phyloP scores from a whole-genome alignment of 768 basidiomycete species.

The Paxillus rubicundulus region DNA sequence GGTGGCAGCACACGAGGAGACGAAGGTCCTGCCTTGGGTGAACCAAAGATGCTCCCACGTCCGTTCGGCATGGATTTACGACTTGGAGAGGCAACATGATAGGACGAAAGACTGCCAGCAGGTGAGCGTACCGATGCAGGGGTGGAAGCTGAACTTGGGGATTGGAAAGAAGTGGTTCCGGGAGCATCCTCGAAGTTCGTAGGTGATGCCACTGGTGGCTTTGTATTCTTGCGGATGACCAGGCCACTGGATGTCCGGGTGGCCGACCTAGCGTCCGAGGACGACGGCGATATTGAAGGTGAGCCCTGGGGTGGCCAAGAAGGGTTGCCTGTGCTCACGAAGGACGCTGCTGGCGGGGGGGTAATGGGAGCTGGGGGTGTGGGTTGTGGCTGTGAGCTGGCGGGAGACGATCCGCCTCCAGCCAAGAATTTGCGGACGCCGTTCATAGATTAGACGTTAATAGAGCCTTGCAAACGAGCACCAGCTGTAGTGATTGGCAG shows the following conservation, averaged over 20 bases:
- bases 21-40: constrained; percentile 41
- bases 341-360: constrained; percentile 25
- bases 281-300: constrained; percentile 30
- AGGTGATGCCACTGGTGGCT: constrained; percentile 24
- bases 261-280: constrained; percentile 22
- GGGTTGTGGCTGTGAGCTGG: constrained; percentile 31
- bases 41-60: constrained; percentile 13
- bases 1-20: constrained; percentile 35
- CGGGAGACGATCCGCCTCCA: constrained; percentile 35
- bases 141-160: constrained; percentile 22
- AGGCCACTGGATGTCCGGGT: constrained; percentile 30
- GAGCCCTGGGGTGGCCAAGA: constrained; percentile 47
- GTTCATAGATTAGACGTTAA: constrained; percentile 47
- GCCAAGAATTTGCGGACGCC: constrained; percentile 66
- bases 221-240: constrained; percentile 52
- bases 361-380: constrained; percentile 14
- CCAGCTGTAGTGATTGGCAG: constrained; percentile 1
- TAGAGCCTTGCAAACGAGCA: constrained; percentile 4
- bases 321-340: constrained; percentile 32
- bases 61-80: constrained; percentile 17
- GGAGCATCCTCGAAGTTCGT: constrained; percentile 18
- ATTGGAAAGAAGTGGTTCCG: constrained; percentile 26
- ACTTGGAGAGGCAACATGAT: constrained; percentile 21
- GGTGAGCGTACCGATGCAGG: constrained; percentile 19
- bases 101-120: constrained; percentile 23